These are phyloP conservation scores for Lasiodiplodia sp. DNA, from an alignment of 2,329 filamentous ascomycete species.

Conservation along the genomic window DNA sequence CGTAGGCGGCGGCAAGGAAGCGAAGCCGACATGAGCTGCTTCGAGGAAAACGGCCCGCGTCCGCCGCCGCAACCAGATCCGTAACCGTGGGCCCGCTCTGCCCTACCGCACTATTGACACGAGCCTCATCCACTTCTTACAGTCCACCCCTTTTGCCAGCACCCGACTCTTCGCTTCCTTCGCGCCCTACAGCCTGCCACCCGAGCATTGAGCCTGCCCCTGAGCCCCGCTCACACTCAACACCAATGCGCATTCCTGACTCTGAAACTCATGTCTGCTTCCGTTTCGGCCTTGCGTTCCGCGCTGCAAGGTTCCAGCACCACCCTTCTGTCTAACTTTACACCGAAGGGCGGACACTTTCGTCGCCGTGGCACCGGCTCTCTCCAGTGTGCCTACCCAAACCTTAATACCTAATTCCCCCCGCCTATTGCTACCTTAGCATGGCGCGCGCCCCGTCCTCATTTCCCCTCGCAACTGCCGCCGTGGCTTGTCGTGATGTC, in stretches of 20 bases:
- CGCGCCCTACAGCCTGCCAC: not conserved
- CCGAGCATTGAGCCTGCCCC: not conserved
- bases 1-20: not conserved
- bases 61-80: not conserved
- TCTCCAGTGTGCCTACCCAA: not conserved
- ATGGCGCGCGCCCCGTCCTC: not conserved
- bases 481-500: not conserved
- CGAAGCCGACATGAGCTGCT: not conserved
- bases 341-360: not conserved
- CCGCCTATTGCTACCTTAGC: not conserved
- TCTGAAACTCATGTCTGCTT: not conserved
- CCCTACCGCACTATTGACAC: constrained; percentile 3
- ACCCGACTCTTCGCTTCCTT: not conserved
- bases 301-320: not conserved
- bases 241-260: not conserved
- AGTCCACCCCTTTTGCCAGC: constrained; percentile 1
- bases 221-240: not conserved
- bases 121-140: not conserved
- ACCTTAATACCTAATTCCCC: not conserved
- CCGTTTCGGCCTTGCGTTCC: not conserved
- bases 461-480: not conserved
- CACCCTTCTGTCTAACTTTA: not conserved
- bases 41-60: not conserved
- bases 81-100: not conserved
- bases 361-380: not conserved